Conservation (phyloP, 176 grass and related monocot species). For the Poa pratensis region DNA sequence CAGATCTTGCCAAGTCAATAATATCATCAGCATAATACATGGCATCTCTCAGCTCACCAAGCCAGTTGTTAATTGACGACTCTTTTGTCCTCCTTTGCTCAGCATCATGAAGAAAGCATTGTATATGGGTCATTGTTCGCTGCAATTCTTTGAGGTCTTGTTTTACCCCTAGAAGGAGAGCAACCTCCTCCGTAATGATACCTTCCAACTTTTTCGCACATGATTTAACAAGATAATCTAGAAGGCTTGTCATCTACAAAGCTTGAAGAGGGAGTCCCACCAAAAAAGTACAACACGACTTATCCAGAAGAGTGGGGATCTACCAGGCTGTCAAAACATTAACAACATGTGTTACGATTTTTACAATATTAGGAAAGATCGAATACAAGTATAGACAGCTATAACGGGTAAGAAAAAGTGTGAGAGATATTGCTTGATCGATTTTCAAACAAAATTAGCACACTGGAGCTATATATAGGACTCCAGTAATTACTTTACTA, state of each 20-base stretch:
- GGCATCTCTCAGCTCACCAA: constrained; percentile 48
- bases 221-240: constrained; percentile 25
- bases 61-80: constrained; percentile 29
- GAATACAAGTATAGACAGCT: too few species aligned
- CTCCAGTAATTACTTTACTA: too few species aligned
- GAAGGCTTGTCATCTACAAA: constrained; percentile 31
- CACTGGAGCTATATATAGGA: too few species aligned
- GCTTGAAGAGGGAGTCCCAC: neutral
- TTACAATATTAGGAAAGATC: too few species aligned
- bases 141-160: constrained; percentile 21
- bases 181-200: constrained; percentile 26
- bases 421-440: too few species aligned
- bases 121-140: constrained; percentile 16
- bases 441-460: too few species aligned
- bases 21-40: constrained; percentile 59
- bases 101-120: constrained; percentile 35
- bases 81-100: constrained; percentile 36
- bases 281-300: too few species aligned
- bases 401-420: too few species aligned
- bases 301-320: too few species aligned
- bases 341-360: too few species aligned
- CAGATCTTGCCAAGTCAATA: constrained; percentile 39
- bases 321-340: too few species aligned
- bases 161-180: constrained; percentile 29
- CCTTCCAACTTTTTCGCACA: neutral